Conservation (phyloP, 768 basidiomycete species). For the Mycena galericulata region DNA sequence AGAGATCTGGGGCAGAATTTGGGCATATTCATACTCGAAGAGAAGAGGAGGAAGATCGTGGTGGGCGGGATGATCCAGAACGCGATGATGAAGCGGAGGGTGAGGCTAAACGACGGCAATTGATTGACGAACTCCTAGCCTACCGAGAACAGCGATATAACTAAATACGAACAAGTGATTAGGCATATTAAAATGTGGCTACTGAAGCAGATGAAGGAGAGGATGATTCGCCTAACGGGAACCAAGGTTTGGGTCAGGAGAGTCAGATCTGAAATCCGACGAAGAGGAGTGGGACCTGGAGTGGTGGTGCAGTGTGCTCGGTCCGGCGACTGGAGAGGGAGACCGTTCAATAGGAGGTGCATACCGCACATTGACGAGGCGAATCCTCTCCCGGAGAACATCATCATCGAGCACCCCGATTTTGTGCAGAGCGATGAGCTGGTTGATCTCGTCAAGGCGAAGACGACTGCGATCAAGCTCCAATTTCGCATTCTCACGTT, state of each 20-base stretch:
- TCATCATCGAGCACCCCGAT: background rate
- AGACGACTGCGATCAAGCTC: background rate
- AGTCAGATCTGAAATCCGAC: too few relatives aligned
- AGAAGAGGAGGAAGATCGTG: slow-evolving; percentile 34
- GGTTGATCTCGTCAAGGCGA: background rate
- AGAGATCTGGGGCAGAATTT: slow-evolving; percentile 30
- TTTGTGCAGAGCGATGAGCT: background rate
- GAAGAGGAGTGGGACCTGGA: too few relatives aligned
- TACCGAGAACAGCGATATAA: slow-evolving; percentile 19
- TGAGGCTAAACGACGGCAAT: slow-evolving; percentile 31
- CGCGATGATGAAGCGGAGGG: slow-evolving; percentile 24
- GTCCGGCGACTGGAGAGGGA: too few relatives aligned
- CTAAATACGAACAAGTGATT: slow-evolving; percentile 4
- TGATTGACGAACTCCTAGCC: slow-evolving; percentile 38
- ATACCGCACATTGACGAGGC: background rate
- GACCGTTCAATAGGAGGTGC: too few relatives aligned
- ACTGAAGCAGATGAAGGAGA: background rate
- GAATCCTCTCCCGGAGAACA: background rate
- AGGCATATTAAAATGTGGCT: slow-evolving; percentile 4
- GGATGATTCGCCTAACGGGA: too few relatives aligned
- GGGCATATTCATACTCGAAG: slow-evolving; percentile 8
- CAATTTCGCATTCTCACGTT: background rate
- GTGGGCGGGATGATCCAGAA: slow-evolving; percentile 3
- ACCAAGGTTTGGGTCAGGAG: too few relatives aligned
- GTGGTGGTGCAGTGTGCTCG: too few relatives aligned